Conservation (phyloP, 2,329 filamentous ascomycete species). For the Colletotrichum simmondsii region DNA sequence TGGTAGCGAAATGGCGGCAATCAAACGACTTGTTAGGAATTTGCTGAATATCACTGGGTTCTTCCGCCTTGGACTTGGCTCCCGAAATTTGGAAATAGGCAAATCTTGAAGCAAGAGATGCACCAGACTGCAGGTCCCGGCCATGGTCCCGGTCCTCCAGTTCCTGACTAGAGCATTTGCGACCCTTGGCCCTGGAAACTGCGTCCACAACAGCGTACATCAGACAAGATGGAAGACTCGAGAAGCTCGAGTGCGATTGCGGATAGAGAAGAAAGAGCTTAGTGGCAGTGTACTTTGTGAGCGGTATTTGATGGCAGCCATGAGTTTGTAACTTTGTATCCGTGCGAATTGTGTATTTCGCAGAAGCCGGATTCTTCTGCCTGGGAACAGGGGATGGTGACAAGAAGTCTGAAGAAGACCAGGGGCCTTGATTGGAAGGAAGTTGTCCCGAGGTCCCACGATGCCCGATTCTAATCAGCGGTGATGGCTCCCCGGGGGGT, state of each 20-base stretch:
- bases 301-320: background rate
- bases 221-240: conserved; percentile 4
- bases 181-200: background rate
- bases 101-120: conserved; percentile 12
- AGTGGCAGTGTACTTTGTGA: background rate
- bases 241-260: background rate
- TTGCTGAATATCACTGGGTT: background rate
- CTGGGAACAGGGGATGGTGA: conserved; percentile 1
- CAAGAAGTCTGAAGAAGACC: background rate
- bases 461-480: conserved; percentile 24
- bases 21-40: background rate
- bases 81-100: conserved; percentile 1
- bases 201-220: conserved; percentile 1
- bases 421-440: conserved; percentile 9
- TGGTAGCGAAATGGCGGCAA: conserved; percentile 24
- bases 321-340: background rate
- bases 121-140: conserved; percentile 1
- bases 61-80: conserved; percentile 9
- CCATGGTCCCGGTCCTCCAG: background rate
- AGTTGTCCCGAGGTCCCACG: conserved; percentile 9
- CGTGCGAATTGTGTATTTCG: background rate
- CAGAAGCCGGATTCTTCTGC: background rate
- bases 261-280: background rate
- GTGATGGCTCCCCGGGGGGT: conserved; percentile 27
- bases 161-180: conserved; percentile 4